phyloP scores from a whole-genome alignment of 768 basidiomycete species.

The Pleurotus tuoliensis region DNA sequence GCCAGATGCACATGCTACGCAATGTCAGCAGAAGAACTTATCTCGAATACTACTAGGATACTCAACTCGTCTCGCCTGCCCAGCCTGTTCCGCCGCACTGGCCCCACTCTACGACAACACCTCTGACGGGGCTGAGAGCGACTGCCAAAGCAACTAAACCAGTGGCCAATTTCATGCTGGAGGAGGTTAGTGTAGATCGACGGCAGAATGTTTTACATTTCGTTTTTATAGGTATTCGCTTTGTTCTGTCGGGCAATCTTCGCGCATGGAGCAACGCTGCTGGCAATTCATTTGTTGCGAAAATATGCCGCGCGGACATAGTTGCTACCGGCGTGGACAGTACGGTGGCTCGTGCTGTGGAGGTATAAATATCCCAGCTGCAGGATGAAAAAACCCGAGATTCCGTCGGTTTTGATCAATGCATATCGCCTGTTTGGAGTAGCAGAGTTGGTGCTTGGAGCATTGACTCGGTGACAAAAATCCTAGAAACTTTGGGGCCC shows the following conservation, averaged over 20 bases:
- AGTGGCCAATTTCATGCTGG: conserved; percentile 13
- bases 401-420: too few species aligned
- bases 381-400: too few species aligned
- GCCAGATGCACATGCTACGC: conserved; percentile 28
- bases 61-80: conserved; percentile 27
- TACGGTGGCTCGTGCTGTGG: too few species aligned
- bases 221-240: neutral
- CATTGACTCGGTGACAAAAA: too few species aligned
- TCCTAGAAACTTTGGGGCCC: too few species aligned
- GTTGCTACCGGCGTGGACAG: too few species aligned
- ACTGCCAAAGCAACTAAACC: conserved; percentile 15
- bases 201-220: too few species aligned
- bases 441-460: too few species aligned
- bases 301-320: too few species aligned
- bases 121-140: conserved; percentile 14
- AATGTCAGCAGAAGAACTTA: neutral
- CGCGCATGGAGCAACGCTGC: neutral
- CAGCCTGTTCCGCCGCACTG: conserved; percentile 25
- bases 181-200: neutral
- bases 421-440: too few species aligned
- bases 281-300: too few species aligned
- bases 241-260: conserved; percentile 3
- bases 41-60: neutral
- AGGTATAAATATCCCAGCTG: too few species aligned
- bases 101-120: conserved; percentile 14